Evolutionary conservation across 371 early-diverging fungal genomes (phyloP), one percentile per base, ranked within the genome.

Genomic region (Mucor saturninus): DNA sequence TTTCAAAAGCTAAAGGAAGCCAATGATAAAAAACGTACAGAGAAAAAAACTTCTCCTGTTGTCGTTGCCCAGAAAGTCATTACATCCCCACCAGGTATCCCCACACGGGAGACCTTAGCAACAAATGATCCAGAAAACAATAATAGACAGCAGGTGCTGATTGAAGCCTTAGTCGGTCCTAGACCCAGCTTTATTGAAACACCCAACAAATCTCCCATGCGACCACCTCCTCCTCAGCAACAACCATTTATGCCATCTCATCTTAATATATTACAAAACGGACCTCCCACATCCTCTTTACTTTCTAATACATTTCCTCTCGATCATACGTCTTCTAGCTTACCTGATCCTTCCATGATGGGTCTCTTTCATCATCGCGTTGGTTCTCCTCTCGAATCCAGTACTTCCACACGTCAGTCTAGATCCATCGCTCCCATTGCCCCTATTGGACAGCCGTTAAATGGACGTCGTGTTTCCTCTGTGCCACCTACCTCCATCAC

Each of bases 401-500:
- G 30, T 21, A 53, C 14, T 11, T 38, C 40, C 8, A 46, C 62
- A 3, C 57, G 62, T 26, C 42, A 58, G 14, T 62, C 65, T 38
- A 65, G 70, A 51, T 54, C 70, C 0, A 61, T 59, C 9, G 45
- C 69, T 8, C 56, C 67, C 2, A 71, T 79, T 56, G 71, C 76
- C 29, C 74, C 80, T 29, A 79, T 79, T 37, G 80, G 80, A 1
- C 80, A 74, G 37, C 76, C 74, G 0, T 11, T 62, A 7, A 57
- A 39, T 15, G 43, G 59, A 15, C 61, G 64, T 26, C 63, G 68
- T 4, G 55, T 53, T 2, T 59, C 64, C 10, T 54, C 74, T 38
- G 39, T 53, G 4, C 61, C 54, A 4, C 10, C 1, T 21, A 21
- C 21, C 21, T 0, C 21, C 21, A 21, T 1, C 21, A 21, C 21